A percentile compares a stretch with the other conserved stretches of the same genome.
phyloP scores from a whole-genome alignment of 2,329 filamentous ascomycete genomes.

The Venturia asperata region DNA sequence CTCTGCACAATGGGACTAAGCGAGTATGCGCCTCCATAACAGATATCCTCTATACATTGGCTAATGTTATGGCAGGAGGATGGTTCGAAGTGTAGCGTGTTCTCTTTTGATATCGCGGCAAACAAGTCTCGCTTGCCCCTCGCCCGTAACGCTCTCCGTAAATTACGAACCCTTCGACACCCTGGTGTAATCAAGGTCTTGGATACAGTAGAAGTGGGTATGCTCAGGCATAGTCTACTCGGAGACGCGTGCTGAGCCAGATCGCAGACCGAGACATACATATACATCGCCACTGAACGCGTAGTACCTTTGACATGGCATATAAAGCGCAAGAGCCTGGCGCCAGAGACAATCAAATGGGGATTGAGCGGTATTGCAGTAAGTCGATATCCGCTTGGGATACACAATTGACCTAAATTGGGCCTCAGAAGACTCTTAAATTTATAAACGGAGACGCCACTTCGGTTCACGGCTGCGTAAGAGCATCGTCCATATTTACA shows the following conservation, averaged over 20 bases:
- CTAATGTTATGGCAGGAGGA: slow-evolving; percentile 61
- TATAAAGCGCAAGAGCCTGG: slow-evolving; percentile 77
- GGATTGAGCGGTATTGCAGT: slow-evolving; percentile 80
- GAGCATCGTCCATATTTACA: slow-evolving; percentile 81
- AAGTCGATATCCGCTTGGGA: slow-evolving; percentile 26
- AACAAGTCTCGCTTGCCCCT: slow-evolving; percentile 77
- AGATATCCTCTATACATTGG: background rate
- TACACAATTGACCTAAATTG: slow-evolving; percentile 5
- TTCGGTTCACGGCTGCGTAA: slow-evolving; percentile 82
- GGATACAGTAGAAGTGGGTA: slow-evolving; percentile 79
- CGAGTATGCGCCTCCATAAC: slow-evolving; percentile 50
- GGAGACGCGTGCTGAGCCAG: slow-evolving; percentile 22
- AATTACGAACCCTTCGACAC: slow-evolving; percentile 85
- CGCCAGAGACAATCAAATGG: slow-evolving; percentile 94
- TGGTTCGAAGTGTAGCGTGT: slow-evolving; percentile 88
- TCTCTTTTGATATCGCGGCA: slow-evolving; percentile 81
- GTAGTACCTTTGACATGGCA: slow-evolving; percentile 84
- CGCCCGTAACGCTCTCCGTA: slow-evolving; percentile 88
- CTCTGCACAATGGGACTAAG: slow-evolving; percentile 88
- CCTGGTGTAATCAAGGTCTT: slow-evolving; percentile 90
- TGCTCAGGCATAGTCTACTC: slow-evolving; percentile 9
- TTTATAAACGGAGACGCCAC: slow-evolving; percentile 93
- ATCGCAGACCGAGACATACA: slow-evolving; percentile 76
- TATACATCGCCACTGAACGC: slow-evolving; percentile 93
- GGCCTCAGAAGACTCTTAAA: slow-evolving; percentile 69